A percentile compares a stretch with the other conserved stretches of the same genome.
phyloP scores from a whole-genome alignment of 2,329 filamentous ascomycete genomes.

The Tolypocladium ovalisporum region DNA sequence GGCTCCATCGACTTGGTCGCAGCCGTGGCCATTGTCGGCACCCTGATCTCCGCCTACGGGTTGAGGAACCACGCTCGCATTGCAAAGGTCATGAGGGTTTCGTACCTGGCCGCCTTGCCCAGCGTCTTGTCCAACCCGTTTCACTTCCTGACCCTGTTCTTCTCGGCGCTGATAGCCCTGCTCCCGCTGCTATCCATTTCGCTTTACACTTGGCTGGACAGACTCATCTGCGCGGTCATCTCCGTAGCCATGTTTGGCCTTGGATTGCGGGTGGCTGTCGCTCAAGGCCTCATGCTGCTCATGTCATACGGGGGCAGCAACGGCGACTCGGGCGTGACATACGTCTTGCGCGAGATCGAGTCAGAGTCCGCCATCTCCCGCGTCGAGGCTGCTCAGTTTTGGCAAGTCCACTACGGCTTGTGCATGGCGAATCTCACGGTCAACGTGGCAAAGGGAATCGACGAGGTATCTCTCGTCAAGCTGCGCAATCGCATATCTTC shows the following conservation, averaged over 20 bases:
- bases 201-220: conserved; percentile 77
- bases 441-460: conserved; percentile 50
- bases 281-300: conserved; percentile 85
- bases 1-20: conserved; percentile 76
- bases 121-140: conserved; percentile 88
- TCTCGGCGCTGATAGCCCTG: conserved; percentile 68
- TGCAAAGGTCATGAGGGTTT: conserved; percentile 79
- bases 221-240: conserved; percentile 68
- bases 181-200: conserved; percentile 71
- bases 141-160: conserved; percentile 86
- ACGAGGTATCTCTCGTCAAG: conserved; percentile 61
- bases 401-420: conserved; percentile 96
- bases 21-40: conserved; percentile 70
- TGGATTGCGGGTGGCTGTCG: conserved; percentile 71
- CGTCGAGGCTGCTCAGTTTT: conserved; percentile 88
- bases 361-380: conserved; percentile 63
- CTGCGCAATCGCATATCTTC: conserved; percentile 66
- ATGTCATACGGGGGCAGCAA: conserved; percentile 62
- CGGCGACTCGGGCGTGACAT: conserved; percentile 43
- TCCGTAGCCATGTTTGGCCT: conserved; percentile 82
- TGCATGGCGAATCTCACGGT: conserved; percentile 93
- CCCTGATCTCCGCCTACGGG: conserved; percentile 74
- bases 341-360: conserved; percentile 77
- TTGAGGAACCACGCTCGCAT: conserved; percentile 88
- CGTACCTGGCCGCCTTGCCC: conserved; percentile 70